Base-by-base conservation (phyloP, 129 eudicot genomes). In the Saposhnikovia divaricata region DNA sequence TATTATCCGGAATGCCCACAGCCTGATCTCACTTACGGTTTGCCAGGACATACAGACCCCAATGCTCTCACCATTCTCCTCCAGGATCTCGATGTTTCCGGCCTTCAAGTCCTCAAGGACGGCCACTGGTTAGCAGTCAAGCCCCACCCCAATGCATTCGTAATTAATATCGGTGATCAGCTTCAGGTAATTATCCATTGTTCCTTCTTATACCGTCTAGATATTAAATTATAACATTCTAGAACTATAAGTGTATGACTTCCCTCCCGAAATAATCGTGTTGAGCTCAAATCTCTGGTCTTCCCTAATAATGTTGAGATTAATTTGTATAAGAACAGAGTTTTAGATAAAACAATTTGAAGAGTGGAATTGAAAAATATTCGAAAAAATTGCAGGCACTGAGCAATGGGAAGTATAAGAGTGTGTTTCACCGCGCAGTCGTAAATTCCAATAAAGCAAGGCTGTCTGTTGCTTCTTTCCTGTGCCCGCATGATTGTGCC, bases 21-120 rank as follows among this genome's bases (percentile, higher is more conserved):
- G 47, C 98, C 98, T 11, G 98, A 93, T 81, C 82, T 93, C 37
- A 93, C 98, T 1, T 93, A 82, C 34, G 98, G 98, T 28, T 85
- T 93, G 81, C 98, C 96, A 0, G 94, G 86, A 23, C 98, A 93
- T 28, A 93, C 98, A 0, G 98, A 93, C 79, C 98, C 96, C 2
- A 89, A 93, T 69, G 89, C 96, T 9, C 96, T 93, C 55, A 93
- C 98, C 37, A 93, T 93, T 66, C 96, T 93, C 23, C 94, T 93
- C 39, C 98, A 93, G 76, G 97, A 91, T 71, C 47, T 80, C 4
- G 84, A 89, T 2, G 97, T 93, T n/a, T 25, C 89, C 0, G 98
- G 98, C 13, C 92, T 93, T 72, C 98, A 93, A 78, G 90, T 91
- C 25, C 87, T 88, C 69, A 93, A 91, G 37, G 89, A 93, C 75